A percentile compares a stretch with the other conserved stretches of the same genome.
phyloP scores from a whole-genome alignment of 192 early-diverging fungal genomes.

The Tieghemiomyces parasiticus region DNA sequence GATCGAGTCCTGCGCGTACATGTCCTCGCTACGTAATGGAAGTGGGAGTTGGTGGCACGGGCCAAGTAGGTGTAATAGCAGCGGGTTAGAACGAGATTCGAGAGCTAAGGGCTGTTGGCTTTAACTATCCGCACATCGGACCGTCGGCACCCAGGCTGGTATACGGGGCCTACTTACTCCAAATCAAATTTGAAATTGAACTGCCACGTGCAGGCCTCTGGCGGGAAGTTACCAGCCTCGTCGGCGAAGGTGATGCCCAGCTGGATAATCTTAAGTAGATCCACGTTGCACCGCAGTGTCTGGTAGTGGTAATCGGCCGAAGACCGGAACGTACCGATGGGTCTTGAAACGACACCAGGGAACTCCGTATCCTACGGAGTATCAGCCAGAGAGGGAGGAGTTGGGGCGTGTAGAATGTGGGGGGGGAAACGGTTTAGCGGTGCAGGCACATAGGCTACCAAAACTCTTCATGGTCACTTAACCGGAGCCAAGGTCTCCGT shows the following conservation, averaged over 20 bases:
- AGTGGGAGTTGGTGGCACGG: too few species aligned
- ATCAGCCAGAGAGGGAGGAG: background rate
- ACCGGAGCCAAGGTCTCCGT: background rate
- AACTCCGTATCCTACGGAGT: conserved; percentile 85
- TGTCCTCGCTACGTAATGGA: conserved; percentile 54
- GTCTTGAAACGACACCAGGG: conserved; percentile 93
- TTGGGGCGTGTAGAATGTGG: background rate
- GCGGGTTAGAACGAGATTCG: too few species aligned
- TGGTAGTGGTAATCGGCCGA: conserved; percentile 99
- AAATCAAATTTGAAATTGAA: conserved; percentile 98
- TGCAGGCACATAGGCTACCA: background rate
- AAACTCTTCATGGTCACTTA: background rate
- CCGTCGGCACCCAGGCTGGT: too few species aligned
- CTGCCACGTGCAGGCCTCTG: conserved; percentile 89
- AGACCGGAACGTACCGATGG: conserved; percentile 92
- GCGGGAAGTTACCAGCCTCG: conserved; percentile 68
- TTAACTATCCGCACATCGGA: too few species aligned
- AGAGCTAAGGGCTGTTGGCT: too few species aligned
- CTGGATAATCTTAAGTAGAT: conserved; percentile 95
- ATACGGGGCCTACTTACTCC: too few species aligned
- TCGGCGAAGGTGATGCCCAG: conserved; percentile 92
- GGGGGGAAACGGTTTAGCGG: background rate
- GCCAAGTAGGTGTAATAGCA: background rate
- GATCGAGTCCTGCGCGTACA: conserved; percentile 99
- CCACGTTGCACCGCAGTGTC: conserved; percentile 93